Percentiles rank a stretch among this genome's conserved stretches.
Evolutionary conservation across 768 basidiomycete species (phyloP).

Genomic region (Naganishia vishniacii): DNA sequence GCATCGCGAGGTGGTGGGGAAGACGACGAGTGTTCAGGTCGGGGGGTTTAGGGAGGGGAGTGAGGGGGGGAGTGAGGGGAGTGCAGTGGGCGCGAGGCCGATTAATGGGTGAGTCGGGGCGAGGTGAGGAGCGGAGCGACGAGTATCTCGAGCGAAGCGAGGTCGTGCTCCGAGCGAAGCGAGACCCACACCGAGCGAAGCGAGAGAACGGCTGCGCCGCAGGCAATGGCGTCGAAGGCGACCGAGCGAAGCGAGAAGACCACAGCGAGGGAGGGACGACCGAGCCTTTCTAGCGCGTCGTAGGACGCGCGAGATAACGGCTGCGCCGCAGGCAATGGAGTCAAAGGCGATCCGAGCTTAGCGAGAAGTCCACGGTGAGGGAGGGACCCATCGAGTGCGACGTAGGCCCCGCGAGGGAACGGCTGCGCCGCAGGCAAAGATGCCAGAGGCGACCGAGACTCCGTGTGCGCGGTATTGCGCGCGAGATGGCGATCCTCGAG

Average conservation of each 20-base stretch:
- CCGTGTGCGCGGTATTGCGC: too few species aligned
- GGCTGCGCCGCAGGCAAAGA: neutral
- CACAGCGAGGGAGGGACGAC: too few species aligned
- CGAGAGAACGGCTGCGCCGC: neutral
- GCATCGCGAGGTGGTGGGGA: too few species aligned
- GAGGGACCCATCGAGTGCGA: neutral
- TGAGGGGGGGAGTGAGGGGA: neutral
- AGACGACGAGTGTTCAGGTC: neutral
- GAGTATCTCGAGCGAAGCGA: neutral
- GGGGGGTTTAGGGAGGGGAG: neutral
- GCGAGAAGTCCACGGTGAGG: neutral
- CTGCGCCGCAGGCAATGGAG: neutral
- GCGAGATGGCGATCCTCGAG: too few species aligned
- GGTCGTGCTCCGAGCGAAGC: neutral
- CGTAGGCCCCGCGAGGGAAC: neutral
- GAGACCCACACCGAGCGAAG: neutral
- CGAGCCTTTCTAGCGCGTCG: neutral
- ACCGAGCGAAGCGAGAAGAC: neutral
- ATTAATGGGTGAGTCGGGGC: conserved; percentile 1
- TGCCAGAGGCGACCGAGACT: too few species aligned
- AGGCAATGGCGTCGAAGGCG: too few species aligned
- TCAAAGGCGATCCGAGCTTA: neutral
- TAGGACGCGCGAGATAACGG: neutral
- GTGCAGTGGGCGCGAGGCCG: neutral
- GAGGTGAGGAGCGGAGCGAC: neutral